phyloP scores from a whole-genome alignment of 2,329 filamentous ascomycete species.

The Corniculantispora saksenae region DNA sequence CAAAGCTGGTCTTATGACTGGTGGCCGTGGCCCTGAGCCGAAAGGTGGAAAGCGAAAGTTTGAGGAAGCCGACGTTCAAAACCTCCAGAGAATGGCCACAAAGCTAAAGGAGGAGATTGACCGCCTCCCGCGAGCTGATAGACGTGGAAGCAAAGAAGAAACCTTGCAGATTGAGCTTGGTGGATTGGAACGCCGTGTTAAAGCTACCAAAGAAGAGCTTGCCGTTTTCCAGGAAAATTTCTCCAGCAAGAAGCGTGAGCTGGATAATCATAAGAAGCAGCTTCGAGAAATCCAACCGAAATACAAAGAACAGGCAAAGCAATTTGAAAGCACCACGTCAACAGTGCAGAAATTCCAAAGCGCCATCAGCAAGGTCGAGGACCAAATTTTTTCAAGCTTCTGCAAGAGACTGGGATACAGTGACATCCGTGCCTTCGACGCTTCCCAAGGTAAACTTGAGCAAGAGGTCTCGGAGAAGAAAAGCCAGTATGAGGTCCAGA shows the following conservation, averaged over 20 bases:
- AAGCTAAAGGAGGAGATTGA: conserved; percentile 77
- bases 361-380: conserved; percentile 79
- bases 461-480: conserved; percentile 88
- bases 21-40: conserved; percentile 77
- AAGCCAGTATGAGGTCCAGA: conserved; percentile 82
- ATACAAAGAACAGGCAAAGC: conserved; percentile 68
- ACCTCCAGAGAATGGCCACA: conserved; percentile 73
- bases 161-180: conserved; percentile 75
- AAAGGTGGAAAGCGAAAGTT: conserved; percentile 79
- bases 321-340: conserved; percentile 60
- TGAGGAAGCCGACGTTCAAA: conserved; percentile 86
- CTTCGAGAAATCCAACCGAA: conserved; percentile 77
- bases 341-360: conserved; percentile 55
- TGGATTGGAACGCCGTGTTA: conserved; percentile 75
- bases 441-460: conserved; percentile 87
- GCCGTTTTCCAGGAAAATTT: conserved; percentile 80
- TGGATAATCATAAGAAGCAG: conserved; percentile 71
- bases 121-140: conserved; percentile 76
- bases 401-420: conserved; percentile 84
- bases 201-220: conserved; percentile 73
- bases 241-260: conserved; percentile 78
- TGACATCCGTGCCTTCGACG: conserved; percentile 90
- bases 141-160: conserved; percentile 77
- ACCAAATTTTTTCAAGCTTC: conserved; percentile 83
- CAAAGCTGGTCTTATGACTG: conserved; percentile 95